These are phyloP conservation scores for Podila epigama DNA, from an alignment of 192 early-diverging fungal genomes.

Conservation along the genomic window DNA sequence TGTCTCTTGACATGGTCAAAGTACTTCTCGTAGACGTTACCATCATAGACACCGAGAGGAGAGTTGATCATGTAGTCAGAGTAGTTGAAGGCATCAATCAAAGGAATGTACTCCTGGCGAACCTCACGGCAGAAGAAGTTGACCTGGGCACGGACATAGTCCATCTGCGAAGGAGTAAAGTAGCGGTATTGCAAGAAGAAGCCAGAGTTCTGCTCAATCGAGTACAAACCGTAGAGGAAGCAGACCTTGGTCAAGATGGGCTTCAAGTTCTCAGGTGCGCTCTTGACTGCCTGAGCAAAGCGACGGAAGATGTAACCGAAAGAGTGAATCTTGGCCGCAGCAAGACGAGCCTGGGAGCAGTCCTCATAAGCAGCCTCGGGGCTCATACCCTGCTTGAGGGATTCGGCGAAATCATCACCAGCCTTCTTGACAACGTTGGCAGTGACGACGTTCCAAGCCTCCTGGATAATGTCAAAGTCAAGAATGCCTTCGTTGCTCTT, in stretches of 20 bases:
- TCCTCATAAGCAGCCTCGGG: slow-evolving; percentile 87
- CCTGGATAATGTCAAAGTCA: slow-evolving; percentile 68
- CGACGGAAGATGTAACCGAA: slow-evolving; percentile 85
- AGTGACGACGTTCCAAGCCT: slow-evolving; percentile 83
- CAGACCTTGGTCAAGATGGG: slow-evolving; percentile 75
- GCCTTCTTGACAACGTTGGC: slow-evolving; percentile 86
- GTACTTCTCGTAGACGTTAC: slow-evolving; percentile 87
- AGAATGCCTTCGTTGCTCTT: slow-evolving; percentile 59
- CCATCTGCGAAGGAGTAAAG: slow-evolving; percentile 77
- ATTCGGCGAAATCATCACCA: slow-evolving; percentile 78
- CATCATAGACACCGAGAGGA: slow-evolving; percentile 86
- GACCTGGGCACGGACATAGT: slow-evolving; percentile 71
- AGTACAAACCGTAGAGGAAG: slow-evolving; percentile 83
- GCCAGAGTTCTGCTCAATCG: slow-evolving; percentile 80
- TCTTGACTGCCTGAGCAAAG: slow-evolving; percentile 78
- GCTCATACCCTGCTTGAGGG: slow-evolving; percentile 67
- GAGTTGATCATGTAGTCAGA: slow-evolving; percentile 90
- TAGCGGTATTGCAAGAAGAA: slow-evolving; percentile 89
- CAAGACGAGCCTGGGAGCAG: slow-evolving; percentile 85
- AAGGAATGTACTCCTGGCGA: slow-evolving; percentile 82
- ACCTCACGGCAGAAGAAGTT: slow-evolving; percentile 70
- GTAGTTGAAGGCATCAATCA: slow-evolving; percentile 90
- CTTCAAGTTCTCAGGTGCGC: slow-evolving; percentile 67
- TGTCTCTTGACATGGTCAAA: slow-evolving; percentile 82
- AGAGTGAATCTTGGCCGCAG: slow-evolving; percentile 86